These are phyloP conservation scores for Apiospora phragmitis DNA, from an alignment of 2,329 filamentous ascomycete species.

Conservation along the genomic window DNA sequence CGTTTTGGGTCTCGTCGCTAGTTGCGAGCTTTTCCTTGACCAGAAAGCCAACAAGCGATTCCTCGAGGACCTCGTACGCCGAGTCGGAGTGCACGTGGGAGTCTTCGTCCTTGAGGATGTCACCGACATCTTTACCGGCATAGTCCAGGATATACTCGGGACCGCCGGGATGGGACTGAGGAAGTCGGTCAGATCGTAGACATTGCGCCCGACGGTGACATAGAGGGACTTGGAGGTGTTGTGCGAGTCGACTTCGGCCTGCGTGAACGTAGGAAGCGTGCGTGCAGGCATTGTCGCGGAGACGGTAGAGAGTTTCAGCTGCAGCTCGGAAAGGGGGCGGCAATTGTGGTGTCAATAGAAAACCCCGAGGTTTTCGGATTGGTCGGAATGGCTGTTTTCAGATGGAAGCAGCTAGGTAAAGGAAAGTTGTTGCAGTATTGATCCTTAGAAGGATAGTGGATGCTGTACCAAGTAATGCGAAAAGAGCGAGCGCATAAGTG, in stretches of 20 bases:
- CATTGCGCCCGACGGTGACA: slow-evolving; percentile 84
- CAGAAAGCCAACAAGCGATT: slow-evolving; percentile 81
- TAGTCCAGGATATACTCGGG: slow-evolving; percentile 86
- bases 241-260: slow-evolving; percentile 78
- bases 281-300: slow-evolving; percentile 68
- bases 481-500: slow-evolving; percentile 1
- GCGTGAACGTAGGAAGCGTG: slow-evolving; percentile 80
- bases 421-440: not conserved
- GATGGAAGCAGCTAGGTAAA: not conserved
- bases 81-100: slow-evolving; percentile 88
- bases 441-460: not conserved
- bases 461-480: not conserved
- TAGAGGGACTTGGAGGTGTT: slow-evolving; percentile 84
- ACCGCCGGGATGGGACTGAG: slow-evolving; percentile 87
- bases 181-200: slow-evolving; percentile 95
- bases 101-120: slow-evolving; percentile 77
- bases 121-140: slow-evolving; percentile 80
- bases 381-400: not conserved
- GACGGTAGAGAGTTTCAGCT: not conserved
- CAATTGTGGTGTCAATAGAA: not conserved
- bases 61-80: slow-evolving; percentile 94
- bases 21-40: slow-evolving; percentile 55
- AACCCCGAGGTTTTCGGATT: not conserved
- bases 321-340: not conserved
- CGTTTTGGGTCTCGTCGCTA: slow-evolving; percentile 31